phyloP scores from a whole-genome alignment of 352 stramenopile species.

The Pythium vanterpoolii region DNA sequence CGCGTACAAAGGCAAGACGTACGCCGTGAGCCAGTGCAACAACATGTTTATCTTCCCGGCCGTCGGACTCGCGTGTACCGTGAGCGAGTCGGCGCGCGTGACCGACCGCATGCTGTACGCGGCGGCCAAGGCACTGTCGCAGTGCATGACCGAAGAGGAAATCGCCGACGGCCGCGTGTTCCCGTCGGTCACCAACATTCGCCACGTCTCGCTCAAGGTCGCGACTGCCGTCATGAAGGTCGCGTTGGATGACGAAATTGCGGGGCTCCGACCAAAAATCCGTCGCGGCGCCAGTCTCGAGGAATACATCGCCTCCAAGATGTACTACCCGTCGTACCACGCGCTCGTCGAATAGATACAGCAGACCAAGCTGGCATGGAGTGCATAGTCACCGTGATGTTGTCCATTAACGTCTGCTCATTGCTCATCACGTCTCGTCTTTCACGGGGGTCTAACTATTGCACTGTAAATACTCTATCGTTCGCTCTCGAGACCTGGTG shows the following conservation, averaged over 20 bases:
- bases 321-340: constrained; percentile 95
- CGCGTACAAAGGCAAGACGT: constrained; percentile 76
- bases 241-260: constrained; percentile 88
- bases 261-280: constrained; percentile 71
- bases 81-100: constrained; percentile 74
- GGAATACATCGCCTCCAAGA: constrained; percentile 90
- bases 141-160: constrained; percentile 92
- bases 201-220: constrained; percentile 91
- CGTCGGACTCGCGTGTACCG: constrained; percentile 90
- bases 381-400: too few relatives aligned
- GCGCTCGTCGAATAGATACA: constrained; percentile 78
- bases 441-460: too few relatives aligned
- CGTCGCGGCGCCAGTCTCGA: constrained; percentile 75
- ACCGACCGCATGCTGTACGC: constrained; percentile 96
- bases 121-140: constrained; percentile 91
- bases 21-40: constrained; percentile 90
- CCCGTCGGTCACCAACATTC: constrained; percentile 90
- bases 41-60: constrained; percentile 99
- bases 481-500: constrained; percentile 14
- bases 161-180: constrained; percentile 92
- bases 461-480: constrained; percentile 6
- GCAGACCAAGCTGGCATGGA: neutral
- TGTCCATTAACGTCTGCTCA: neutral
- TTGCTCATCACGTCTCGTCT: too few relatives aligned
- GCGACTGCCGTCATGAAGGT: constrained; percentile 90